Base-by-base conservation (phyloP, 371 early-diverging fungal genomes). In the Mucor plumbeus region DNA sequence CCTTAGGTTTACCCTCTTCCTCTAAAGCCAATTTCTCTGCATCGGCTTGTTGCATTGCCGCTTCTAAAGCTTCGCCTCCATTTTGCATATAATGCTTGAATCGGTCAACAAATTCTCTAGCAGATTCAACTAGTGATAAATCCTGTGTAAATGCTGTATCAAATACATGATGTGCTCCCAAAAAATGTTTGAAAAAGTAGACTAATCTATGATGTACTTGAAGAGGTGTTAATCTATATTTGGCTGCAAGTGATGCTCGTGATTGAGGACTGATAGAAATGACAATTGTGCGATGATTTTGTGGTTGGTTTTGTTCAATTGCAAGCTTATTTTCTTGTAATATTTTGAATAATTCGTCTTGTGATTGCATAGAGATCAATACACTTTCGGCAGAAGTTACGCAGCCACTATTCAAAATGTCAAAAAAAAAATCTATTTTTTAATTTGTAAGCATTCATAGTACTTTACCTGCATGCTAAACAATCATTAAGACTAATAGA, bases 331-430 rank as follows among this genome's bases (percentile, higher is more conserved):
- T 96, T 36, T 83, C 83, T 34, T 88, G 80, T 35, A 98, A 75
- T 31, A 92, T 84, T 9, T 85, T 82, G 57, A 90, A 85, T 19
- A 99, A 81, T 71, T 98, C 95, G 62, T 93, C 87, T 73, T 95
- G 92, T 4, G 92, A 92, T 81, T 99, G 99, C 85, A 92, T 84
- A 0, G 92, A 87, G 59, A 99, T 91, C 40, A 99, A 79, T 1
- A 98, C 92, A 58, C 92, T 92, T 77, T 99, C 99, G 4, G 99
- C 98, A 1, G 97, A 96, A 4, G 99, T 99, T 64, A 99, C 93
- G 78, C 99, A 99, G 11, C 98, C 99, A 81, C 95, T 92, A 61
- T 26, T n/a, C 33, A 14, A 13, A 55, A 14, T 3, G 34, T 58
- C 39, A 61, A 53, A 43, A 64, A 11, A n/a, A 3, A 31, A 33